These are phyloP conservation scores for Penicillium sp. DNA, from an alignment of 2,329 filamentous ascomycete species.

Conservation along the genomic window DNA sequence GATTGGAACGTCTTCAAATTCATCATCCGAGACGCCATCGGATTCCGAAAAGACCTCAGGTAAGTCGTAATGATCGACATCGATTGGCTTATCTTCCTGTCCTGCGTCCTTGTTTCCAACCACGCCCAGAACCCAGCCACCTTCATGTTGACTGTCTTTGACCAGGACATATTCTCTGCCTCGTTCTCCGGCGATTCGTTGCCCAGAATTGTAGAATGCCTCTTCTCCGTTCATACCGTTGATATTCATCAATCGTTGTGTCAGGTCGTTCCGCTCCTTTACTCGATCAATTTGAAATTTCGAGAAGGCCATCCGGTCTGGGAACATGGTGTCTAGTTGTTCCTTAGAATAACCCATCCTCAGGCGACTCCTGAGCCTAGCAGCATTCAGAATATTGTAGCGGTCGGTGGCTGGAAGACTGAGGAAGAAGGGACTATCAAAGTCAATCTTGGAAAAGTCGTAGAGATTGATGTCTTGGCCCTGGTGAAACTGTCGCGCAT, in stretches of 20 bases:
- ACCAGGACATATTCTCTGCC: conserved; percentile 93
- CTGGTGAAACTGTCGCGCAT: conserved; percentile 84
- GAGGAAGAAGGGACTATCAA: conserved; percentile 91
- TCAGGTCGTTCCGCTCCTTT: conserved; percentile 86
- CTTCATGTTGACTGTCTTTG: conserved; percentile 91
- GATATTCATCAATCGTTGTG: conserved; percentile 89
- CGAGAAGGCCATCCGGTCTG: conserved; percentile 94
- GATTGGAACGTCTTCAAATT: conserved; percentile 90
- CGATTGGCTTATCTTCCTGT: conserved; percentile 81
- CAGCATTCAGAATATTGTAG: conserved; percentile 97
- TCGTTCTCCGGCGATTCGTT: conserved; percentile 64
- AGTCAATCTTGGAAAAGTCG: conserved; percentile 98
- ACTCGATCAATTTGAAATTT: conserved; percentile 95
- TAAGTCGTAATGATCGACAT: conserved; percentile 68
- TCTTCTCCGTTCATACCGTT: conserved; percentile 83
- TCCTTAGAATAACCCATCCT: conserved; percentile 97
- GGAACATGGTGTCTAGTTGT: conserved; percentile 94
- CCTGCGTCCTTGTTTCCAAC: conserved; percentile 81
- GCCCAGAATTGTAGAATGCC: conserved; percentile 61
- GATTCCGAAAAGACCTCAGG: conserved; percentile 52
- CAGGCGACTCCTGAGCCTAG: conserved; percentile 78
- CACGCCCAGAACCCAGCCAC: conserved; percentile 92
- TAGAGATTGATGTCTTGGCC: conserved; percentile 88
- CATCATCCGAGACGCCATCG: conserved; percentile 64
- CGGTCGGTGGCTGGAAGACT: conserved; percentile 85